These are phyloP conservation scores for Cryptosporidium andersoni DNA, from an alignment of 169 alveolate genomes.

Conservation along the genomic window DNA sequence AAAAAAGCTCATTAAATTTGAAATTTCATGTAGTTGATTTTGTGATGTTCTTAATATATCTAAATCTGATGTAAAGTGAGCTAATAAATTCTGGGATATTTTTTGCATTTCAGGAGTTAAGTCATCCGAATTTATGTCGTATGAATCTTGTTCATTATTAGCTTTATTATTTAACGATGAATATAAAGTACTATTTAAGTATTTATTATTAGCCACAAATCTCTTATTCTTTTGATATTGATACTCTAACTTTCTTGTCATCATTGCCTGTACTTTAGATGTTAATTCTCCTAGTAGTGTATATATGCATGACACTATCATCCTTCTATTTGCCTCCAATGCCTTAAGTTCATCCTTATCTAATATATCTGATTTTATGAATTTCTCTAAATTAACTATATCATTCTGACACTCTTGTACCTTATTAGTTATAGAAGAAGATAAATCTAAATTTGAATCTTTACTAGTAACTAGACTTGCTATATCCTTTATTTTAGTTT, in stretches of 20 bases:
- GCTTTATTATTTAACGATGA: too few relatives aligned
- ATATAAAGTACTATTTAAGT: neutral
- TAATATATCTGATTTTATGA: neutral
- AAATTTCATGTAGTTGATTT: slow-evolving; percentile 56
- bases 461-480: neutral
- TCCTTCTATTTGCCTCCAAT: neutral
- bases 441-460: neutral
- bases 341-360: neutral
- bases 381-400: slow-evolving; percentile 17
- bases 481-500: slow-evolving; percentile 17
- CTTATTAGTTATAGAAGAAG: slow-evolving; percentile 10
- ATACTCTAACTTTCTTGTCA: slow-evolving; percentile 21
- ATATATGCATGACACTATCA: slow-evolving; percentile 32
- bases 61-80: slow-evolving; percentile 52
- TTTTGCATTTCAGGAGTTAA: slow-evolving; percentile 69
- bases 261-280: slow-evolving; percentile 37
- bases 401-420: slow-evolving; percentile 48
- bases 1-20: slow-evolving; percentile 43
- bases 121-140: neutral
- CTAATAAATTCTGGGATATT: slow-evolving; percentile 34
- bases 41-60: slow-evolving; percentile 61
- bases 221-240: slow-evolving; percentile 25
- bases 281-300: slow-evolving; percentile 56
- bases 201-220: slow-evolving; percentile 4
- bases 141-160: neutral